phyloP scores from a whole-genome alignment of 176 grass and related monocot genomes.

The Zoysia pacifica region DNA sequence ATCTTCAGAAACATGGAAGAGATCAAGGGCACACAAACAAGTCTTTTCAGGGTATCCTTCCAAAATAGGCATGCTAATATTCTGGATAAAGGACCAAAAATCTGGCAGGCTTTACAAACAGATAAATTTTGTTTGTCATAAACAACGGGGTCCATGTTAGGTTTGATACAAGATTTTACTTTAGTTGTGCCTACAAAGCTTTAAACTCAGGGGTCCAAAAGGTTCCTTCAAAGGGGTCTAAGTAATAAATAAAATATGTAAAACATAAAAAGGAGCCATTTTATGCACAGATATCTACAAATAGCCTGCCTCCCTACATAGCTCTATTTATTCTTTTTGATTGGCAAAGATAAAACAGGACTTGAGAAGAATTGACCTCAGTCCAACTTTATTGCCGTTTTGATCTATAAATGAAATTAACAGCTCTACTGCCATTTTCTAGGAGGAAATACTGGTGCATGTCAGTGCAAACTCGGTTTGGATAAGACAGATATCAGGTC shows the following conservation, averaged over 20 bases:
- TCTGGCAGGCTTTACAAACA: no score
- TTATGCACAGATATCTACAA: background rate
- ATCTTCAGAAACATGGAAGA: background rate
- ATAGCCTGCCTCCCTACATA: background rate
- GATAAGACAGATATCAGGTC: background rate
- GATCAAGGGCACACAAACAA: background rate
- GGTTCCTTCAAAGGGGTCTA: no score
- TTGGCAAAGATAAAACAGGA: background rate
- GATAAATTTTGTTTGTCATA: no score
- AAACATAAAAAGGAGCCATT: background rate
- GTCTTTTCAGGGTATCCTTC: background rate
- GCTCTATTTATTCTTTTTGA: background rate
- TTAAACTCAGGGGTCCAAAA: no score
- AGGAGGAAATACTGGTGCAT: background rate
- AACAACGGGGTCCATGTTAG: no score
- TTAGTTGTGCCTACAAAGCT: no score
- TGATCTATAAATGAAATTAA: conserved; percentile 6
- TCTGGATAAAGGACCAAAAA: background rate
- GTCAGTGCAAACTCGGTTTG: background rate
- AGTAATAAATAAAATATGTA: no score
- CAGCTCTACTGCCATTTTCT: background rate
- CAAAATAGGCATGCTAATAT: background rate
- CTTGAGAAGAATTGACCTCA: background rate
- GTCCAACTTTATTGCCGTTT: background rate
- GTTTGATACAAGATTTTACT: no score